phyloP scores from a whole-genome alignment of 202 grass and related monocot species.

The Brachypodium distachyon region DNA sequence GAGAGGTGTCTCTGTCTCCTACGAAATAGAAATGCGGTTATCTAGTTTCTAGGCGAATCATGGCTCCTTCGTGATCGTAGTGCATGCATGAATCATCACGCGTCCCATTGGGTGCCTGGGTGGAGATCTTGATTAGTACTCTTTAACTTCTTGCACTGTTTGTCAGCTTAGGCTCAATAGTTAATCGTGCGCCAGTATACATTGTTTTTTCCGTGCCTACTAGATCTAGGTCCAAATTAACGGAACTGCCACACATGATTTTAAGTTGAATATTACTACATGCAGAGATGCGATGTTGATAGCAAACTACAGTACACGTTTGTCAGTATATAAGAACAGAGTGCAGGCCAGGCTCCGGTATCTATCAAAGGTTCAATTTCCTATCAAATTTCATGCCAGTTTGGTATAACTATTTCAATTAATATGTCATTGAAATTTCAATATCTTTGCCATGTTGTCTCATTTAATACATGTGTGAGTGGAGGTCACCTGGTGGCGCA shows the following conservation, averaged over 20 bases:
- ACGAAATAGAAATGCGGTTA: neutral
- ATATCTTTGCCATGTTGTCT: too few species aligned
- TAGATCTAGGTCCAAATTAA: neutral
- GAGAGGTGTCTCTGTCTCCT: slow-evolving; percentile 21
- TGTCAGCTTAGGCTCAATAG: neutral
- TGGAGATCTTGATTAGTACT: neutral
- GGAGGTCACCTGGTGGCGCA: too few species aligned
- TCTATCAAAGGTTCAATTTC: too few species aligned
- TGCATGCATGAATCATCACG: neutral
- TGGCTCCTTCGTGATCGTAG: neutral
- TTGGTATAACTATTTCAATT: too few species aligned
- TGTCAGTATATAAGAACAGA: too few species aligned
- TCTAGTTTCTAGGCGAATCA: neutral
- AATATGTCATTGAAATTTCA: too few species aligned
- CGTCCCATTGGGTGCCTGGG: neutral
- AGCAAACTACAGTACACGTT: too few species aligned
- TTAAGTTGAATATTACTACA: neutral
- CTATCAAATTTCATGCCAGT: too few species aligned
- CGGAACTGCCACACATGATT: neutral
- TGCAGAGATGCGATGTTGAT: neutral
- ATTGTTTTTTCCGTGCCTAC: neutral
- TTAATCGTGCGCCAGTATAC: neutral
- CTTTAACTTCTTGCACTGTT: neutral
- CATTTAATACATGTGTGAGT: too few species aligned
- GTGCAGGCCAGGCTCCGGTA: too few species aligned